phyloP scores from a whole-genome alignment of 805 yeast genomes.

The Yarrowia deformans region DNA sequence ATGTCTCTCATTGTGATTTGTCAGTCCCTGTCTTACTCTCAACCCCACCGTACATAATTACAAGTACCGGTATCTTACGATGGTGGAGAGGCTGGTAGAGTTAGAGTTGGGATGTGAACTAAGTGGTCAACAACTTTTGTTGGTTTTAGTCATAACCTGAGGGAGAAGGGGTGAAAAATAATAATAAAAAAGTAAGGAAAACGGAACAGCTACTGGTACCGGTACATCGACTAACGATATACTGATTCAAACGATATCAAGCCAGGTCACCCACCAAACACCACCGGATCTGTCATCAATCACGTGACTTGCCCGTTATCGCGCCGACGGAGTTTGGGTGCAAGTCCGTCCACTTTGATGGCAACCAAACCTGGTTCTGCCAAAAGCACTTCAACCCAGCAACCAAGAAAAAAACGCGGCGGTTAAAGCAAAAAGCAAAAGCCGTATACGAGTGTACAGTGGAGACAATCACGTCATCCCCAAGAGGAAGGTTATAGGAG shows the following conservation, averaged over 20 bases:
- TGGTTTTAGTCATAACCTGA: background rate
- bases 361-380: background rate
- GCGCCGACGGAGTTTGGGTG: slow-evolving; percentile 31
- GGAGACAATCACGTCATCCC: slow-evolving; percentile 6
- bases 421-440: background rate
- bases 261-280: too few species aligned
- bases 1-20: too few species aligned
- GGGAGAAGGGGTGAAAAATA: background rate
- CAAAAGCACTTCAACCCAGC: background rate
- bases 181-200: background rate
- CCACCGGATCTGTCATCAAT: too few species aligned
- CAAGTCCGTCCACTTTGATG: slow-evolving; percentile 4
- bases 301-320: background rate
- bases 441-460: background rate
- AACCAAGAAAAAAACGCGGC: background rate
- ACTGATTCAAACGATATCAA: too few species aligned
- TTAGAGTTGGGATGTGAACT: background rate
- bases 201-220: too few species aligned
- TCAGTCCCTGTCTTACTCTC: background rate
- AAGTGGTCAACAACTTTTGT: background rate
- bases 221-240: too few species aligned
- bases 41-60: slow-evolving; percentile 8
- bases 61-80: background rate
- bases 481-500: slow-evolving; percentile 7
- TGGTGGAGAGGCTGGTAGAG: background rate